These are phyloP conservation scores for Kwoniella heveanensis DNA, from an alignment of 768 basidiomycete genomes.

Conservation along the genomic window DNA sequence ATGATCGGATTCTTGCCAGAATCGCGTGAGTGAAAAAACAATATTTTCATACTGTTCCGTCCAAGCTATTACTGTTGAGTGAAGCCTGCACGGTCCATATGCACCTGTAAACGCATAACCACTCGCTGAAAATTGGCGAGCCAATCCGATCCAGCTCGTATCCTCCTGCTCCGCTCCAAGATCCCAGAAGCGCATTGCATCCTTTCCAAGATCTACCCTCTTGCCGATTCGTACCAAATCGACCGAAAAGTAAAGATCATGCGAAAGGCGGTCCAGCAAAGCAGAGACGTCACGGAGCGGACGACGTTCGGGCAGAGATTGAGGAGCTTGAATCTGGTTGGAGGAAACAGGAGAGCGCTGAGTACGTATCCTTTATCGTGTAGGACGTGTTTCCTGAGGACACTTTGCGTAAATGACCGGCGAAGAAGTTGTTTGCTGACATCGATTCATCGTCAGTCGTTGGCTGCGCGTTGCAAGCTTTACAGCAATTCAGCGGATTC, in stretches of 20 bases:
- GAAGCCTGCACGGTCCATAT: too few relatives aligned
- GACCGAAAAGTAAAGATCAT: slow-evolving; percentile 69
- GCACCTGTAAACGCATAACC: too few relatives aligned
- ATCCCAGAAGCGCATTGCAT: slow-evolving; percentile 62
- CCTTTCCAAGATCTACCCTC: slow-evolving; percentile 70
- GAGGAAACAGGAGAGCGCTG: slow-evolving; percentile 67
- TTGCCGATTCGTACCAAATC: slow-evolving; percentile 67
- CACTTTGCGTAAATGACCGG: too few relatives aligned
- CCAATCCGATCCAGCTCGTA: slow-evolving; percentile 67
- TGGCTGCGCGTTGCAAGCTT: slow-evolving; percentile 77
- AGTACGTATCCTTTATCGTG: too few relatives aligned
- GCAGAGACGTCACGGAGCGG: slow-evolving; percentile 60
- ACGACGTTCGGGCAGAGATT: slow-evolving; percentile 67
- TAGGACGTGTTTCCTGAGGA: too few relatives aligned
- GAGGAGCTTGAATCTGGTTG: slow-evolving; percentile 63
- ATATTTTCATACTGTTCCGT: too few relatives aligned
- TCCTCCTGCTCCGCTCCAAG: slow-evolving; percentile 65
- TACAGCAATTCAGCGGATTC: slow-evolving; percentile 82
- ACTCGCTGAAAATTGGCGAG: too few relatives aligned
- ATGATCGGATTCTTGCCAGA: slow-evolving; percentile 72
- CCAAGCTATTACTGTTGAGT: too few relatives aligned
- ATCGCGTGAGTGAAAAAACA: slow-evolving; percentile 63
- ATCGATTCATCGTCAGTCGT: slow-evolving; percentile 62
- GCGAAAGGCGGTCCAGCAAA: slow-evolving; percentile 64
- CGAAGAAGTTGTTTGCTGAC: too few relatives aligned